Base-by-base conservation (phyloP, 176 grass and related monocot genomes). In the Oropetium thomaeum region DNA sequence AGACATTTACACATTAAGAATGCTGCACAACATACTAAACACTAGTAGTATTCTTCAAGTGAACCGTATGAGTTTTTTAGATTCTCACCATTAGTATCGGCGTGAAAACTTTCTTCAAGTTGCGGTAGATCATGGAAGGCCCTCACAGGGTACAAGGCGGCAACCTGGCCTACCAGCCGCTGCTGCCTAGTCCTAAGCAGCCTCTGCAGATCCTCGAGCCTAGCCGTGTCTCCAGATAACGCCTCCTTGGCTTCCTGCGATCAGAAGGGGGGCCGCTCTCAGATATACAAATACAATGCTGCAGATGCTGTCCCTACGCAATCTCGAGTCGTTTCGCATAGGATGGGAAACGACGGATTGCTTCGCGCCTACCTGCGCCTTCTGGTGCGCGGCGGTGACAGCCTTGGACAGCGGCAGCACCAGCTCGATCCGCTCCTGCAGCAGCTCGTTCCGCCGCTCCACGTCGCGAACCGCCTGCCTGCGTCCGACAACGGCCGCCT, bases 81-180 rank as follows among this genome's bases (percentile, higher is more conserved):
- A 48, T 80, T 48, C 70, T 70, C 69, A 88, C 86, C 70, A 58
- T 79, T 68, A 57, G 81, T 12, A 37, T 30, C 5, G 2, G 26
- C 14, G 41, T 14, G 14, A 32, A 20, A 60, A 31, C 85, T 81
- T 19, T 67, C 31, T 14, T 16, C 7, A 10, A 51, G 49, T 7
- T 33, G 42, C 9, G 40, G 77, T 40, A 27, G 77, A 7, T 85
- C 82, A 77, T 58, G 77, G 59, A 89, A 81, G 52, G 57, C 67
- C 16, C 8, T 89, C 1, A 89, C 66, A 72, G 87, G 87, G 71
- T 89, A 89, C 66, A 89, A n/a, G 28, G 72, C 67, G 20, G 82
- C 81, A 22, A 89, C 77, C 78, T 89, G 82, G 33, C 5, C 52
- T 4, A 89, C 62, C 82, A 85, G 77, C 2, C 42, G 25, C 49